A percentile compares a stretch with the other conserved stretches of the same genome.
phyloP scores from a whole-genome alignment of 108 stramenopile species.

The Nitzschia sp. region DNA sequence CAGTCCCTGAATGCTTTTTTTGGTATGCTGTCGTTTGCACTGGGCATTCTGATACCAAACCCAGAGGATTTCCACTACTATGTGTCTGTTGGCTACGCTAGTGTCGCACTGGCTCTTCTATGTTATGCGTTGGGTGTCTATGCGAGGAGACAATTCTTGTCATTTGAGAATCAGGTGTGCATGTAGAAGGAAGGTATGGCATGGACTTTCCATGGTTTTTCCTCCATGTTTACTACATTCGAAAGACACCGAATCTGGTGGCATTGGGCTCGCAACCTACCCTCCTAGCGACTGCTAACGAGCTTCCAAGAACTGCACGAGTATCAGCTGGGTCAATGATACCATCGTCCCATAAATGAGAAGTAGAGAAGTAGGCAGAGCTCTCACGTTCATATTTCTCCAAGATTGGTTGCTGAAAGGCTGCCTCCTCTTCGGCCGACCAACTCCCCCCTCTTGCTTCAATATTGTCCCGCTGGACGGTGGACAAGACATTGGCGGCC shows the following conservation, averaged over 20 bases:
- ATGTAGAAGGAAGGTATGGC: neutral
- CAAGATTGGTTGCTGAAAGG: slow-evolving; percentile 66
- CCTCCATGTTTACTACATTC: slow-evolving; percentile 56
- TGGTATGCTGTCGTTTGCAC: slow-evolving; percentile 37
- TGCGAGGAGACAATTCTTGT: slow-evolving; percentile 1
- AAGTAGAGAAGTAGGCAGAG: slow-evolving; percentile 90
- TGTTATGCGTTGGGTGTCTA: slow-evolving; percentile 42
- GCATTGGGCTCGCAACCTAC: slow-evolving; percentile 55
- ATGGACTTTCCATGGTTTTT: neutral
- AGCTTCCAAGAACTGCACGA: slow-evolving; percentile 83
- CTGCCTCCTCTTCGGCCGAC: slow-evolving; percentile 72
- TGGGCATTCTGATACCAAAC: slow-evolving; percentile 56
- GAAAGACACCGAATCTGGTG: slow-evolving; percentile 59
- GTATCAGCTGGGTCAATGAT: slow-evolving; percentile 95
- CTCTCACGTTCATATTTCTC: slow-evolving; percentile 83
- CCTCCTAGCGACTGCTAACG: slow-evolving; percentile 64
- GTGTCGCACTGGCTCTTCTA: slow-evolving; percentile 44
- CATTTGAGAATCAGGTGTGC: neutral
- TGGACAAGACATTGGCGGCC: slow-evolving; percentile 94
- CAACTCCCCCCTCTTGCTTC: slow-evolving; percentile 71
- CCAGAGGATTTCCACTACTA: slow-evolving; percentile 51
- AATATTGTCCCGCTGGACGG: slow-evolving; percentile 85
- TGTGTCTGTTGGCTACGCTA: slow-evolving; percentile 39
- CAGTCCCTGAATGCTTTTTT: slow-evolving; percentile 60
- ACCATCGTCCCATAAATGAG: slow-evolving; percentile 97